A percentile compares a stretch with the other conserved stretches of the same genome.
Evolutionary conservation across 495 filamentous ascomycete genomes (phyloP).

Genomic region (Immersiella caudata): DNA sequence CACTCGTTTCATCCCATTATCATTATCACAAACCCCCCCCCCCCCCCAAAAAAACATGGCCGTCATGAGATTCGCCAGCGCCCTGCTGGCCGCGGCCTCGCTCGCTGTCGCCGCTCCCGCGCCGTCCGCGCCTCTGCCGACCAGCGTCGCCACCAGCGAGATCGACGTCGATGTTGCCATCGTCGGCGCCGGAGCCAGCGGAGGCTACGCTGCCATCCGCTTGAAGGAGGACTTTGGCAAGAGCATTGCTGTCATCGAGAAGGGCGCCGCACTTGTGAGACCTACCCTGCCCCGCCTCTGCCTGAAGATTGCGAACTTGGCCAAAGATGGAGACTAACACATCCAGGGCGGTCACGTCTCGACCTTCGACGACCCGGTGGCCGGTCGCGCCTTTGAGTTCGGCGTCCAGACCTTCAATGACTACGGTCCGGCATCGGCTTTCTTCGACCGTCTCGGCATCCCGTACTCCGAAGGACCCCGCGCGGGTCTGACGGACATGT

Average conservation of each 20-base stretch:
- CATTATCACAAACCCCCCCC: background rate
- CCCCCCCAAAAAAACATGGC: background rate
- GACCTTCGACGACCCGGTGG: constrained; percentile 44
- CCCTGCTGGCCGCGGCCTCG: constrained; percentile 5
- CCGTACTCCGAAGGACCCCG: constrained; percentile 22
- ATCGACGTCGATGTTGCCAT: constrained; percentile 40
- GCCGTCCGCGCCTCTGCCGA: background rate
- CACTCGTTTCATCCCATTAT: constrained; percentile 3
- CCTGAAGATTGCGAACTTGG: too few species aligned
- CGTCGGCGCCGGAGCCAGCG: constrained; percentile 53
- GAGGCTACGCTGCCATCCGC: constrained; percentile 51
- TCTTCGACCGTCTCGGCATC: constrained; percentile 46
- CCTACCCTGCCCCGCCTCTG: constrained; percentile 5
- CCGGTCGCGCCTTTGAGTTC: constrained; percentile 42
- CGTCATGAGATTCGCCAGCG: constrained; percentile 1
- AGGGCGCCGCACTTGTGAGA: constrained; percentile 41
- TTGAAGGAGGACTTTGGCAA: constrained; percentile 48
- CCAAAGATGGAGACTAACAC: constrained; percentile 2
- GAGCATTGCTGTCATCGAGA: constrained; percentile 48
- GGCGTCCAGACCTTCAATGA: constrained; percentile 43
- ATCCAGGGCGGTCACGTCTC: constrained; percentile 49
- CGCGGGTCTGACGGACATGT: constrained; percentile 29
- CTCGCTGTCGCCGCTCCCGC: constrained; percentile 4
- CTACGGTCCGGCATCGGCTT: constrained; percentile 32
- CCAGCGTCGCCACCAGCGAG: background rate